Evolutionary conservation across 2,329 filamentous ascomycete species (phyloP).

Genomic region (Periconia sp.): DNA sequence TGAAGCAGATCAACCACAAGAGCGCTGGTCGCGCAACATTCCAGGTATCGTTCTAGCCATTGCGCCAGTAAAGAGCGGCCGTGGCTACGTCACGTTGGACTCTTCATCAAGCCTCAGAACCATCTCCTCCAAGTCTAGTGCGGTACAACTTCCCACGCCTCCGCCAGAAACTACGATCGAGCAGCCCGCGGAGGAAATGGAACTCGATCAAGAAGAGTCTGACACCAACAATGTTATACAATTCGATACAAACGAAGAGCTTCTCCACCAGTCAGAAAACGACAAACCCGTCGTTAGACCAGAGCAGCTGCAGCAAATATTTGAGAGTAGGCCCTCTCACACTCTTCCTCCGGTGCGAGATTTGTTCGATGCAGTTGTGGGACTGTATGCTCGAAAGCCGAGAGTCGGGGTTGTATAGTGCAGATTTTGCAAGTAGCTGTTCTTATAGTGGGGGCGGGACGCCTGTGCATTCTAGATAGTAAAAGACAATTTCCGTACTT

Average conservation of each 20-base stretch:
- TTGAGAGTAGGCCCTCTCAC: constrained; percentile 67
- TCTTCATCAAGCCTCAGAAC: constrained; percentile 70
- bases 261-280: constrained; percentile 43
- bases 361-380: constrained; percentile 73
- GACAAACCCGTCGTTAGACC: constrained; percentile 65
- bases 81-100: constrained; percentile 76
- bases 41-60: constrained; percentile 66
- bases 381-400: constrained; percentile 63
- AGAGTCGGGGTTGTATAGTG: constrained; percentile 6
- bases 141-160: constrained; percentile 30
- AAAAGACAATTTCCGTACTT: constrained; percentile 7
- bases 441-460: background rate
- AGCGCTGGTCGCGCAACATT: constrained; percentile 59
- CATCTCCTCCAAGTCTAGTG: constrained; percentile 34
- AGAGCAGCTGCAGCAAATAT: constrained; percentile 69
- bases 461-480: background rate
- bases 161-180: constrained; percentile 26
- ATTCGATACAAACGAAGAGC: constrained; percentile 11
- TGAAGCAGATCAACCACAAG: constrained; percentile 59
- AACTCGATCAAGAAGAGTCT: constrained; percentile 28
- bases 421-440: background rate
- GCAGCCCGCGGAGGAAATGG: constrained; percentile 40
- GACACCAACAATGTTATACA: background rate
- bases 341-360: constrained; percentile 73
- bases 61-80: constrained; percentile 62